Evolutionary conservation across 164 flowering plant species (phyloP).

Genomic region (Taxillus chinensis): DNA sequence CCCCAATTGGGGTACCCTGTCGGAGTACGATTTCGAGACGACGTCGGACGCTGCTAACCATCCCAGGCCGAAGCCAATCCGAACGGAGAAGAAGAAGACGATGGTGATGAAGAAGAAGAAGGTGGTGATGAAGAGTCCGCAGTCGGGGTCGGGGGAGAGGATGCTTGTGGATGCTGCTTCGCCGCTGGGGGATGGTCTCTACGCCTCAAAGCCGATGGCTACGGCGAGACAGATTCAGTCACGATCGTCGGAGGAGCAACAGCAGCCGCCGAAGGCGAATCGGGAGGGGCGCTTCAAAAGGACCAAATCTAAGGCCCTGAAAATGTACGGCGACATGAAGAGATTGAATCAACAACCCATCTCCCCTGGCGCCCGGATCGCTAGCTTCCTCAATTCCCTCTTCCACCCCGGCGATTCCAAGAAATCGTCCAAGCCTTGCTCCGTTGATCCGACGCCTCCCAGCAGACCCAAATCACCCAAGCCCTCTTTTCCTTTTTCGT

Average conservation of each 20-base stretch:
- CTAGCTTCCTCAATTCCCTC: background rate
- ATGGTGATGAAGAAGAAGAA: no score
- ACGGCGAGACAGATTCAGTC: no score
- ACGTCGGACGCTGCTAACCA: background rate
- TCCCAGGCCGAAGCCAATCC: background rate
- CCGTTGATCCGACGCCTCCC: background rate
- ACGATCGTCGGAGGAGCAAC: background rate
- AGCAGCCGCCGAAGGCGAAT: background rate
- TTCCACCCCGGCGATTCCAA: background rate
- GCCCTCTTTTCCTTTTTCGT: no score
- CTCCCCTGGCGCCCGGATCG: constrained; percentile 1
- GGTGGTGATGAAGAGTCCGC: no score
- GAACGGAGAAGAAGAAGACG: background rate
- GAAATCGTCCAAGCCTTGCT: background rate
- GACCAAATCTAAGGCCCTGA: background rate
- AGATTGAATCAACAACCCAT: background rate
- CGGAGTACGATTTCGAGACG: background rate
- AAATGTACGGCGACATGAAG: background rate
- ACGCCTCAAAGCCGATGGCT: no score
- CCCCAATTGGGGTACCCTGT: background rate
- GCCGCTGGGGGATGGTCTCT: no score
- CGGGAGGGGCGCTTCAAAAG: background rate
- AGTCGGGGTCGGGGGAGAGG: no score
- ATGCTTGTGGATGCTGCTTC: no score
- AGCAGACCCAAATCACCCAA: no score